Evolutionary conservation across 768 basidiomycete genomes (phyloP).

Genomic region (Boletus rubroflammeus): DNA sequence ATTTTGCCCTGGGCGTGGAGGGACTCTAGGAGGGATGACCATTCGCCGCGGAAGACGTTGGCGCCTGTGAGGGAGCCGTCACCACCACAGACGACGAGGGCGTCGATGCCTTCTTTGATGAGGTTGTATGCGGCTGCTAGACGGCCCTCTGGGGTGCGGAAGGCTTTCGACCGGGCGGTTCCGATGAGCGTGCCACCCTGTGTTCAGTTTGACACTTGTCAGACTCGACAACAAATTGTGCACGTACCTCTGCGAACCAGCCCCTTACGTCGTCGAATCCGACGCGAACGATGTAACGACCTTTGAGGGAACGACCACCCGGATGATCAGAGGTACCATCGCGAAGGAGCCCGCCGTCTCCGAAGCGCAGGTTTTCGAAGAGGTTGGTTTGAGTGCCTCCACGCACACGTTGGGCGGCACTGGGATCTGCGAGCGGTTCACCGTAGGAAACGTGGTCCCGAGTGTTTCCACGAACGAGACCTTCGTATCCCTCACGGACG

Average conservation of each 20-base stretch:
- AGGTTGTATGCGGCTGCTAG: constrained; percentile 86
- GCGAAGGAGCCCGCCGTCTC: constrained; percentile 70
- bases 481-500: constrained; percentile 98
- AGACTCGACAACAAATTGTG: background rate
- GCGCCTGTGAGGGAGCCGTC: constrained; percentile 97
- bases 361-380: constrained; percentile 75
- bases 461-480: constrained; percentile 85
- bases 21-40: constrained; percentile 78
- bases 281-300: constrained; percentile 88
- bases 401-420: constrained; percentile 13
- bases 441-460: constrained; percentile 29
- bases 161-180: constrained; percentile 82
- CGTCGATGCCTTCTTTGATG: constrained; percentile 95
- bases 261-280: constrained; percentile 98
- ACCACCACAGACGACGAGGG: constrained; percentile 94
- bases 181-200: constrained; percentile 95
- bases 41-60: constrained; percentile 89
- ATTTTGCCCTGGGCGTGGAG: constrained; percentile 74
- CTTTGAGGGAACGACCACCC: constrained; percentile 73
- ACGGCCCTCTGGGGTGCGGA: constrained; percentile 86
- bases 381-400: constrained; percentile 37
- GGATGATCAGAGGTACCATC: constrained; percentile 79
- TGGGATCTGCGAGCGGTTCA: constrained; percentile 30
- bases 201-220: background rate
- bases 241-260: constrained; percentile 82